phyloP scores from a whole-genome alignment of 257 asterid genomes.

The Solanum medicagineum region DNA sequence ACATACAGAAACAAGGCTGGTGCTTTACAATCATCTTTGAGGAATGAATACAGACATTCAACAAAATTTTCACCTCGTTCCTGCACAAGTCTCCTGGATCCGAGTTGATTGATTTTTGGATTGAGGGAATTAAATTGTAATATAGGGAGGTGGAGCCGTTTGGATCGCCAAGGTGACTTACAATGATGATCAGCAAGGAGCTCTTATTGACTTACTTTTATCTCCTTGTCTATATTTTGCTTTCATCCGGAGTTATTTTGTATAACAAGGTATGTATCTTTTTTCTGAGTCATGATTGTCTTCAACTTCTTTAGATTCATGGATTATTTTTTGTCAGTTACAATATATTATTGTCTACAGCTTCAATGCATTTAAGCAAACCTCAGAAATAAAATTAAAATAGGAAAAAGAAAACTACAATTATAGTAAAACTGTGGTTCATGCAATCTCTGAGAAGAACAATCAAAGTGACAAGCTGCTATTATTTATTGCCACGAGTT shows the following conservation, averaged over 20 bases:
- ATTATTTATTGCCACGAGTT: not conserved
- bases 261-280: constrained; percentile 67
- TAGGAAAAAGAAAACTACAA: not conserved
- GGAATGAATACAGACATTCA: not conserved
- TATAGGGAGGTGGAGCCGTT: not conserved
- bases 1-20: not conserved
- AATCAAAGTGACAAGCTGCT: not conserved
- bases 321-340: not conserved
- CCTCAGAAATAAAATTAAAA: not conserved
- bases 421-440: not conserved
- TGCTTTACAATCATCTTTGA: not conserved
- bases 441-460: not conserved
- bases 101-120: not conserved
- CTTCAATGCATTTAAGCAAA: not conserved
- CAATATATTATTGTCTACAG: not conserved
- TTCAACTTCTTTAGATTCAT: not conserved
- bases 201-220: constrained; percentile 76
- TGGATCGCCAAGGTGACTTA: not conserved
- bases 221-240: constrained; percentile 61
- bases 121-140: not conserved
- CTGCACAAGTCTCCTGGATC: not conserved
- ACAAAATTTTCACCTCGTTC: not conserved
- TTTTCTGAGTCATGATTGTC: not conserved
- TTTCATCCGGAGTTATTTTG: constrained; percentile 87
- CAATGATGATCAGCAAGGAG: constrained; percentile 64